Evolutionary conservation across 2,329 filamentous ascomycete species (phyloP).

Genomic region (Fusarium drepaniforme): DNA sequence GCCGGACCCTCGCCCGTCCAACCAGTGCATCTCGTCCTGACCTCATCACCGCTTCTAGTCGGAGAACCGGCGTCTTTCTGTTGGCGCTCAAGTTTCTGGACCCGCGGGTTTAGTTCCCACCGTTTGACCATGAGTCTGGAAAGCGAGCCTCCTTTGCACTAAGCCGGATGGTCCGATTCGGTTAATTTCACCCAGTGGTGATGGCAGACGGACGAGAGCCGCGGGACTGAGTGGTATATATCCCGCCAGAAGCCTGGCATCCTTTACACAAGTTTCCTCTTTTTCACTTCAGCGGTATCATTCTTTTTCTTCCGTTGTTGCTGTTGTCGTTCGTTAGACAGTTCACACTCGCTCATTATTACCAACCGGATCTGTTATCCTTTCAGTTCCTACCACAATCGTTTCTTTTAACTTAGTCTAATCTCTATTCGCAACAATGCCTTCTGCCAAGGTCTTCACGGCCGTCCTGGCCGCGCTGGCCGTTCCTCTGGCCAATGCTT

Average conservation of each 20-base stretch:
- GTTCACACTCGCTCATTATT: conserved; percentile 18
- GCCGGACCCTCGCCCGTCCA: neutral
- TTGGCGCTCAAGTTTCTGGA: conserved; percentile 6
- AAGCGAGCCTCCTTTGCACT: neutral
- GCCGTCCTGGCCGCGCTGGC: conserved; percentile 35
- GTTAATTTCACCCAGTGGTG: conserved; percentile 10
- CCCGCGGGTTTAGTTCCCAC: neutral
- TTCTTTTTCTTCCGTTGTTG: conserved; percentile 29
- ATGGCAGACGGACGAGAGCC: neutral
- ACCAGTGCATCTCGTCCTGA: neutral
- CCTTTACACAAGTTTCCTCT: neutral
- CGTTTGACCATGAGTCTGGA: conserved; percentile 2
- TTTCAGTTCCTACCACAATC: conserved; percentile 19
- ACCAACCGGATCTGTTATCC: neutral
- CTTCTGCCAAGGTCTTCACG: conserved; percentile 36
- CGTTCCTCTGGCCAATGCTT: conserved; percentile 22
- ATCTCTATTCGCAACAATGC: conserved; percentile 20
- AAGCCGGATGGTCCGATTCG: conserved; percentile 1
- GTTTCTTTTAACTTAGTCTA: conserved; percentile 17
- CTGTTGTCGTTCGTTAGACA: conserved; percentile 34
- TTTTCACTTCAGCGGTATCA: conserved; percentile 23
- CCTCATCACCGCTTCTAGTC: conserved; percentile 5
- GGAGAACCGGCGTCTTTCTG: neutral
- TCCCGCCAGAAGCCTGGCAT: neutral
- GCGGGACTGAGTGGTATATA: conserved; percentile 19